Base-by-base conservation (phyloP, 305 asterid species). In the Nicotiana rustica region DNA sequence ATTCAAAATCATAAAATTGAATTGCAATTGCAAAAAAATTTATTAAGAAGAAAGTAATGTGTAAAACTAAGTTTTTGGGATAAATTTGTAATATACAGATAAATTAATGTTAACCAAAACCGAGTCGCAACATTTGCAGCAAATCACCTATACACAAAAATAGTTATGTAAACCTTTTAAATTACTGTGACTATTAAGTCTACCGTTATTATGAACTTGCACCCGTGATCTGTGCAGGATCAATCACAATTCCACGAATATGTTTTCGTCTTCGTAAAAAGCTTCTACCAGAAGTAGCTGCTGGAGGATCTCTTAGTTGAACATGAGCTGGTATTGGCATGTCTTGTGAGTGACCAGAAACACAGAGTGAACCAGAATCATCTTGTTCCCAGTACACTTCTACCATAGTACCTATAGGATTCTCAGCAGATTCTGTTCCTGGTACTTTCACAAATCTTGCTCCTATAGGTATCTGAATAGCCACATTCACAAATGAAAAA, bases 381-480 rank as follows among this genome's bases (percentile, higher is more conserved):
- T 94, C 99, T 86, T 92, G 98, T 87, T 91, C 95, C 99, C 99
- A 94, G 82, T 88, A 88, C 15, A 93, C 93, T 88, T 93, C 97
- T 13, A 96, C 98, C 98, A 94, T 94, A 19, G 84, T 79, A 38
- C 98, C 97, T 49, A 86, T 84, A 0, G 91, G 94, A 86, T 87
- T 90, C 82, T 87, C 90, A 25, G 79, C 69, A 10, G 91, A 81
- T 84, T 91, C 95, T 29, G 95, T 90, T 82, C 93, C 94, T 15
- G 97, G 98, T 66, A 96, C 88, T 18, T 92, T 94, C 9, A 94
- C 87, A 79, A 83, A 94, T 85, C 95, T 88, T 67, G 97, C 98
- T 77, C 98, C 99, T 57, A 94, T 38, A 2, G 99, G 96, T 78
- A 94, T 78, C 98, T 93, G 89, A 67, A 76, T 44, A 17, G 44